Evolutionary conservation across 805 yeast genomes (phyloP).

Genomic region (Metschnikowia anglica): DNA sequence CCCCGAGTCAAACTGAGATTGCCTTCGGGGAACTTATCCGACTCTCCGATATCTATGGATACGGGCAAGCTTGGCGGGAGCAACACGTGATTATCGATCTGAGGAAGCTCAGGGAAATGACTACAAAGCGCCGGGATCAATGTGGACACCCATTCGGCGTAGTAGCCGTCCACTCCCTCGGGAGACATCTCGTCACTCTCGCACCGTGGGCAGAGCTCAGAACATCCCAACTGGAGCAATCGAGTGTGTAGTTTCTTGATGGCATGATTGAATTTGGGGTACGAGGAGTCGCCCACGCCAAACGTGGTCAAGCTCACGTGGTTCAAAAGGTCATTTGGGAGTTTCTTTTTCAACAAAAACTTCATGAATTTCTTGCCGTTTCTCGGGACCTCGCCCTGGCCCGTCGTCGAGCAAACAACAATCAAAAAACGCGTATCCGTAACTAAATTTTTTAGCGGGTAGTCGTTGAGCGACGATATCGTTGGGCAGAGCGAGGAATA

Average conservation of each 20-base stretch:
- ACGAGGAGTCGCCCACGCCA: slow-evolving; percentile 93
- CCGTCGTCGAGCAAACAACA: slow-evolving; percentile 82
- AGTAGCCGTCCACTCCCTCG: slow-evolving; percentile 77
- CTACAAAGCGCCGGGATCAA: slow-evolving; percentile 35
- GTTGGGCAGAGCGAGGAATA: slow-evolving; percentile 50
- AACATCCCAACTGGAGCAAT: slow-evolving; percentile 77
- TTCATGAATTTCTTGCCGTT: slow-evolving; percentile 75
- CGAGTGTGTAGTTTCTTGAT: slow-evolving; percentile 78
- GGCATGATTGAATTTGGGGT: slow-evolving; percentile 88
- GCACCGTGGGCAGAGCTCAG: slow-evolving; percentile 66
- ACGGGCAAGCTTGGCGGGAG: slow-evolving; percentile 31
- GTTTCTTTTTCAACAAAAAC: slow-evolving; percentile 62
- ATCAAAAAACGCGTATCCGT: slow-evolving; percentile 47
- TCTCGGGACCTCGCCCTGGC: slow-evolving; percentile 91
- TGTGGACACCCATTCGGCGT: slow-evolving; percentile 66
- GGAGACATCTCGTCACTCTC: slow-evolving; percentile 87
- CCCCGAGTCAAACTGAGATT: slow-evolving; percentile 14
- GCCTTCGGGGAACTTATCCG: not conserved
- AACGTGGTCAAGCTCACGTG: slow-evolving; percentile 68
- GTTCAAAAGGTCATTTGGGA: slow-evolving; percentile 57
- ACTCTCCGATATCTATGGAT: slow-evolving; percentile 6
- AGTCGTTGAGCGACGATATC: slow-evolving; percentile 58
- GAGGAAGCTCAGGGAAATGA: slow-evolving; percentile 24
- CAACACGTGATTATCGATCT: slow-evolving; percentile 26
- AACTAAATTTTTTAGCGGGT: slow-evolving; percentile 53